A percentile compares a stretch with the other conserved stretches of the same genome.
These are phyloP conservation scores for Suillus clintonianus DNA, from an alignment of 768 basidiomycete genomes.

Conservation along the genomic window DNA sequence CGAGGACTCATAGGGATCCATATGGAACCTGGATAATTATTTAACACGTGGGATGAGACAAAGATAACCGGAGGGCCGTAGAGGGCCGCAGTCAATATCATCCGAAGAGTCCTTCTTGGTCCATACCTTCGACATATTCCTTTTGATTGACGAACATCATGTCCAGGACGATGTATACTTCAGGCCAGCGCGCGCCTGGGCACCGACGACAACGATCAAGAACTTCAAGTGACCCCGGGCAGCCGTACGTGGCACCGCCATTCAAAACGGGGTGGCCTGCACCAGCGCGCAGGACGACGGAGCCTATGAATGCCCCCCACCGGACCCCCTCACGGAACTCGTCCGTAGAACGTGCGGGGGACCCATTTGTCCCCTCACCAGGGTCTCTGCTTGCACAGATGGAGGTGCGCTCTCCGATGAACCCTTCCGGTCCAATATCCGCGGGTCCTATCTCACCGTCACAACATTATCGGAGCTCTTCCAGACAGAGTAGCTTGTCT, in stretches of 20 bases:
- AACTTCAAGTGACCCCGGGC: conserved; percentile 25
- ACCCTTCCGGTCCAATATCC: conserved; percentile 17
- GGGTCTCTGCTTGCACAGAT: conserved; percentile 13
- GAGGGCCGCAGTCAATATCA: neutral
- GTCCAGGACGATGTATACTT: conserved; percentile 15
- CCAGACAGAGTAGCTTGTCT: conserved; percentile 19
- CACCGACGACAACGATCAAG: conserved; percentile 15
- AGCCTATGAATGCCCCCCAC: conserved; percentile 10
- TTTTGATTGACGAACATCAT: neutral
- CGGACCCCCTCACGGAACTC: conserved; percentile 22
- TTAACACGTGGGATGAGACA: neutral
- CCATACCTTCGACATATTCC: neutral
- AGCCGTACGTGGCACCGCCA: conserved; percentile 20
- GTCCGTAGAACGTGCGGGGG: conserved; percentile 19
- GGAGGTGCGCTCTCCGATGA: conserved; percentile 9
- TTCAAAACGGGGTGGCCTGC: conserved; percentile 25
- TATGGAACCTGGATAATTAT: neutral
- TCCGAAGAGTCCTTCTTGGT: neutral
- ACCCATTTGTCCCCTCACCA: conserved; percentile 12
- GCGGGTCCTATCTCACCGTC: conserved; percentile 17
- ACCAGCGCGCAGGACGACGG: conserved; percentile 24
- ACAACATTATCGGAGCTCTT: conserved; percentile 15
- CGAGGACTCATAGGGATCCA: neutral
- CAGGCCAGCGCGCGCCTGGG: conserved; percentile 12
- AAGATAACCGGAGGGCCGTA: neutral